A percentile compares a stretch with the other conserved stretches of the same genome.
These are phyloP conservation scores for Epichloe brachyelytri DNA, from an alignment of 2,329 filamentous ascomycete genomes.

Conservation along the genomic window DNA sequence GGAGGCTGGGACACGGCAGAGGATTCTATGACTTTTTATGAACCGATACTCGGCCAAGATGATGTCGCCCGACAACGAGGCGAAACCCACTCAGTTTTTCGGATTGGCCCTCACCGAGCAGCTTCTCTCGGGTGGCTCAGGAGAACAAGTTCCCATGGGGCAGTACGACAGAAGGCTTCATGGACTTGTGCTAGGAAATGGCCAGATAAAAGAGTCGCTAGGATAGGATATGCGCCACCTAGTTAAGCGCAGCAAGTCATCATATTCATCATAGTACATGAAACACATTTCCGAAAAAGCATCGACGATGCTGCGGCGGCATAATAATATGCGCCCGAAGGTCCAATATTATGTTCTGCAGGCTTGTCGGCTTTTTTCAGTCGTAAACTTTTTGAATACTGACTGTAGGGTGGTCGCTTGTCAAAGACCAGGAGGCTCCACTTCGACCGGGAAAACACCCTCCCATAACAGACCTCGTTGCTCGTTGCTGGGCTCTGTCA, in stretches of 20 bases:
- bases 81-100: slow-evolving; percentile 39
- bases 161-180: slow-evolving; percentile 69
- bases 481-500: not conserved
- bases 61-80: slow-evolving; percentile 20
- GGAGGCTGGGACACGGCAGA: slow-evolving; percentile 82
- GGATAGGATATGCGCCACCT: not conserved
- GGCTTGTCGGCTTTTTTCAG: not conserved
- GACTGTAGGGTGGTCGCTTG: not conserved
- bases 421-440: not conserved
- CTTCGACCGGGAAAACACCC: slow-evolving; percentile 17
- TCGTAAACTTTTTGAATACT: not conserved
- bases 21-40: slow-evolving; percentile 96
- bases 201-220: slow-evolving; percentile 33
- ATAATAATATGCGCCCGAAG: not conserved
- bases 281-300: not conserved
- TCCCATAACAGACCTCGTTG: not conserved
- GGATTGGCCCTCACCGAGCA: slow-evolving; percentile 82
- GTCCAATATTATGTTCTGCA: not conserved
- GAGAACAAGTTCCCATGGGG: slow-evolving; percentile 58
- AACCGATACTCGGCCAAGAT: slow-evolving; percentile 50
- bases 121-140: slow-evolving; percentile 46
- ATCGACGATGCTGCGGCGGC: not conserved
- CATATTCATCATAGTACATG: no score
- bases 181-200: slow-evolving; percentile 61
- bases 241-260: no score